A percentile compares a stretch with the other conserved stretches of the same genome.
Evolutionary conservation across 1,139 yeast species (phyloP).

Genomic region (Suhomyces chickasaworum): DNA sequence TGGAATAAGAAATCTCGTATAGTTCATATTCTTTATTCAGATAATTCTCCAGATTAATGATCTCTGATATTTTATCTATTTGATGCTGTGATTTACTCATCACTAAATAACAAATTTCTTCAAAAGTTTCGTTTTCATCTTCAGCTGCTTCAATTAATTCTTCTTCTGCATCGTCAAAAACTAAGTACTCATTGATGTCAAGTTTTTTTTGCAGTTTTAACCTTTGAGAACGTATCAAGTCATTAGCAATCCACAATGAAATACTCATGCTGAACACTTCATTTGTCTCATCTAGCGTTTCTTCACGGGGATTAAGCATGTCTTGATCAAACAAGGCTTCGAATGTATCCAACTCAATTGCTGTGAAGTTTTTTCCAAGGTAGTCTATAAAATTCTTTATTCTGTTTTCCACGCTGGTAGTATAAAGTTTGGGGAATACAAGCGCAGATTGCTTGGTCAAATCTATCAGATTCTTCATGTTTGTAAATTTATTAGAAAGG

Average conservation of each 20-base stretch:
- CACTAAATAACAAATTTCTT: slow-evolving; percentile 25
- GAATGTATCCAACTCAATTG: slow-evolving; percentile 1
- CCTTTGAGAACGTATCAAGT: slow-evolving; percentile 9
- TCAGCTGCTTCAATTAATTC: slow-evolving; percentile 9
- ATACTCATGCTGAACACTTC: slow-evolving; percentile 15
- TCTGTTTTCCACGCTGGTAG: slow-evolving; percentile 13
- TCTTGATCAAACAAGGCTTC: slow-evolving; percentile 13
- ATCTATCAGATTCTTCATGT: slow-evolving; percentile 2
- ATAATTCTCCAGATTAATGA: slow-evolving; percentile 9
- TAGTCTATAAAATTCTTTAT: slow-evolving; percentile 12
- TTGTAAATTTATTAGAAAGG: slow-evolving; percentile 20
- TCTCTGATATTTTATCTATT: slow-evolving; percentile 19
- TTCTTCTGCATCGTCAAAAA: slow-evolving; percentile 19
- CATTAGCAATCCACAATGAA: slow-evolving; percentile 37
- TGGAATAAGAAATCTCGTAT: slow-evolving; percentile 28
- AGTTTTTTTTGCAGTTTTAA: slow-evolving; percentile 4
- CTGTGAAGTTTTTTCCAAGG: slow-evolving; percentile 5
- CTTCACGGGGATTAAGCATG: not conserved
- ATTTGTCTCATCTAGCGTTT: not conserved
- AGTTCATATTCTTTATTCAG: slow-evolving; percentile 7
- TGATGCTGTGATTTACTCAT: slow-evolving; percentile 32
- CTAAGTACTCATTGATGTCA: slow-evolving; percentile 27
- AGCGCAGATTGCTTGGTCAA: not conserved
- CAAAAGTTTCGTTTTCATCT: slow-evolving; percentile 14
- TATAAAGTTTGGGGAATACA: slow-evolving; percentile 13